phyloP scores from a whole-genome alignment of 768 basidiomycete species.

The Suillus plorans region DNA sequence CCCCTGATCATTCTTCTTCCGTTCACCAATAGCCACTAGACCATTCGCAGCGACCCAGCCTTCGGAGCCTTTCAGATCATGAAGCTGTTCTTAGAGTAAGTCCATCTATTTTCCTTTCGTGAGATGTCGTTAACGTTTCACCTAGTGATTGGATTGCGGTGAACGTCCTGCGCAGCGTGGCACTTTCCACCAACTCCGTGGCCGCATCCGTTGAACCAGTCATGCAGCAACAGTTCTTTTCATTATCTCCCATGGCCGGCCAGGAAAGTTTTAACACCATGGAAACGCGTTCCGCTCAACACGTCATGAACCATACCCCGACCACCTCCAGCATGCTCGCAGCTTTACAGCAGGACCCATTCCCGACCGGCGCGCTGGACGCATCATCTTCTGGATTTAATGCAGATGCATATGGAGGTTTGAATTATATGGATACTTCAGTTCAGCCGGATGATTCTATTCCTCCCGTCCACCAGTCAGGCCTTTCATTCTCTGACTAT shows the following conservation, averaged over 20 bases:
- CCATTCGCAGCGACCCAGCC: conserved; percentile 88
- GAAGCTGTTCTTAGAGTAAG: conserved; percentile 88
- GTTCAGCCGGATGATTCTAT: conserved; percentile 64
- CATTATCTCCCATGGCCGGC: conserved; percentile 86
- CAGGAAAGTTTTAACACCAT: conserved; percentile 74
- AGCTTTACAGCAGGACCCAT: conserved; percentile 76
- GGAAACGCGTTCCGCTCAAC: conserved; percentile 55
- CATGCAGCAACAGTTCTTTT: conserved; percentile 87
- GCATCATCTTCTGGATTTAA: conserved; percentile 60
- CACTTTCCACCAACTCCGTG: conserved; percentile 87
- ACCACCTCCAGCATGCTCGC: conserved; percentile 92
- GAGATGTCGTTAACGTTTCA: conserved; percentile 17
- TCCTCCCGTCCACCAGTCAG: conserved; percentile 56
- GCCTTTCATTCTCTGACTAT: conserved; percentile 73
- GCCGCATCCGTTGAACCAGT: conserved; percentile 90
- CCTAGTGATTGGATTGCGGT: conserved; percentile 88
- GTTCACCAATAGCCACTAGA: conserved; percentile 43
- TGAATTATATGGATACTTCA: conserved; percentile 77
- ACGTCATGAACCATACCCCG: conserved; percentile 75
- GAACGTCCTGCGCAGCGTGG: conserved; percentile 83
- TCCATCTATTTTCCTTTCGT: conserved; percentile 18
- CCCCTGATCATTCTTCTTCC: background rate
- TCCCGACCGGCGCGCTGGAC: conserved; percentile 66
- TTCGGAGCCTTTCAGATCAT: conserved; percentile 92
- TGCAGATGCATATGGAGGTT: conserved; percentile 65